Conservation (phyloP, 2,329 filamentous ascomycete genomes). For the Cladophialophora exuberans region DNA sequence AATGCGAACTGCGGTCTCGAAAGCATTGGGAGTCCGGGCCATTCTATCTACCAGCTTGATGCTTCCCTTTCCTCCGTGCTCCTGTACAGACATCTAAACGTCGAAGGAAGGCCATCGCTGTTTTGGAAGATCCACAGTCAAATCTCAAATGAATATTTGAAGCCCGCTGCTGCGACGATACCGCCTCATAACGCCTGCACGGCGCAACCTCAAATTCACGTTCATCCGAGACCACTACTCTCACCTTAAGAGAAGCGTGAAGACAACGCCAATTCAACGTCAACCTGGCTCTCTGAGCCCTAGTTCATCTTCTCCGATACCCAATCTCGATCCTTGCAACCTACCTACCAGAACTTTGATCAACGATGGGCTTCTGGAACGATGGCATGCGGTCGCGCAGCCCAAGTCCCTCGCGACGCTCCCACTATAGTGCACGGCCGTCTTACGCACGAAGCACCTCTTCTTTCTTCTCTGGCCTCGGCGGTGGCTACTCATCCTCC, state of each 20-base stretch:
- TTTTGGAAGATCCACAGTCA: too few relatives aligned
- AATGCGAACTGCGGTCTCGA: background rate
- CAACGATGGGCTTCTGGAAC: constrained; percentile 34
- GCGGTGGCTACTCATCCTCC: constrained; percentile 32
- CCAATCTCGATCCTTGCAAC: too few relatives aligned
- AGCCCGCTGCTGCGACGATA: too few relatives aligned
- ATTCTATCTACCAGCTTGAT: background rate
- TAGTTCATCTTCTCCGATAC: background rate
- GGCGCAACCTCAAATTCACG: too few relatives aligned
- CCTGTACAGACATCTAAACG: too few relatives aligned
- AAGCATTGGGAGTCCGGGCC: too few relatives aligned
- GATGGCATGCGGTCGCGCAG: constrained; percentile 28
- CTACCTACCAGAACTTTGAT: background rate
- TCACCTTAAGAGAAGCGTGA: too few relatives aligned
- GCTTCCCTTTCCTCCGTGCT: background rate
- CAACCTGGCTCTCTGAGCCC: background rate
- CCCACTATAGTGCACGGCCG: constrained; percentile 39
- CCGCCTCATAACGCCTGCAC: too few relatives aligned
- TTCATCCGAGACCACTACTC: too few relatives aligned
- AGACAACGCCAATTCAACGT: too few relatives aligned
- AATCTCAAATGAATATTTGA: too few relatives aligned
- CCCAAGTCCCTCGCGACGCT: constrained; percentile 16
- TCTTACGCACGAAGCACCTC: constrained; percentile 41
- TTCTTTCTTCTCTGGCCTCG: constrained; percentile 36
- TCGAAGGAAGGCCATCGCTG: too few relatives aligned